Evolutionary conservation across 2,329 filamentous ascomycete species (phyloP), one percentile per base, ranked within the genome.

Genomic region (Fonsecaea erecta): DNA sequence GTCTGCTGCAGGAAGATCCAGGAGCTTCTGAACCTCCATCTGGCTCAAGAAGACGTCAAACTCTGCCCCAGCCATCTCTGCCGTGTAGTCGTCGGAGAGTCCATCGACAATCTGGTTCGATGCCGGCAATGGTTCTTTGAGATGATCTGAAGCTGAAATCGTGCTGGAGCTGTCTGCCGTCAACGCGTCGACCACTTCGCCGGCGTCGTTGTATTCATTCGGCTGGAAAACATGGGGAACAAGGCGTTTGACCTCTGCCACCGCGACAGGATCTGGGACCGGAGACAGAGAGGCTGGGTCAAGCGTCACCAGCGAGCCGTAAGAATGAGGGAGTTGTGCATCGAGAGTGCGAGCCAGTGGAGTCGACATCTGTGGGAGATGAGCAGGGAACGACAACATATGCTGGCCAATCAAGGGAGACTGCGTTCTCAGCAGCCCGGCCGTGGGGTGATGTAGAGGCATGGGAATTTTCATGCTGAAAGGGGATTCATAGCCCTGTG

Each of bases 201-300:
- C 3, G 9, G 24, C 18, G 14, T 48, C 43, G 9, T 11, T 21
- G 43, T 48, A 24, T 9, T 8, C 18, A 1, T 9, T 24, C n/a
- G 3, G 8, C 18, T 48, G 18, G 18, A 14, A 8, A 48, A 24
- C 7, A 8, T 21, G 7, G 6, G 18, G 18, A 4, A 21, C 48
- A 32, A 61, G 14, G 12, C 48, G 52, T 26, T 65, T 60, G 60
- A 68, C 63, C 28, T 65, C 59, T 14, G 59, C 63, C 21, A 68
- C n/a, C 5, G 66, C 63, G n/a, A 56, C 51, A 5, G 60, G 54
- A 18, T 68, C 63, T 2, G 66, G 63, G 4, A 14, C n/a, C 4
- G 54, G 37, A 12, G 59, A 43, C 14, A 68, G 51, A 6, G 51
- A 60, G 9, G 60, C 14, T 12, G 66, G 66, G 54, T 68, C 63